phyloP scores from a whole-genome alignment of 495 filamentous ascomycete genomes.

The Pseudoneurospora amorphoporcata region DNA sequence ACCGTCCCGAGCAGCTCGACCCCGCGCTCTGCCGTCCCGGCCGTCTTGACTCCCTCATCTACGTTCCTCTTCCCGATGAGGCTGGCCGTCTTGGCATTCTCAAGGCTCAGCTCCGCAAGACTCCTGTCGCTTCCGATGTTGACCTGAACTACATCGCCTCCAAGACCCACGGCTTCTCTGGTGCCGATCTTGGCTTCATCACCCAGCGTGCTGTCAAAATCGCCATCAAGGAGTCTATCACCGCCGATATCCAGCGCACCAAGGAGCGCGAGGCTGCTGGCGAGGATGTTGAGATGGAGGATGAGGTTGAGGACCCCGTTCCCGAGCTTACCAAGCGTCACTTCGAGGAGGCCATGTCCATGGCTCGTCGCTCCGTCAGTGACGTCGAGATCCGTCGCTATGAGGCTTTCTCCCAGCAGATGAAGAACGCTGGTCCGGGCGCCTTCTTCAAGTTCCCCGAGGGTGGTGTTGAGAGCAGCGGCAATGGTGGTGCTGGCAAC shows the following conservation, averaged over 20 bases:
- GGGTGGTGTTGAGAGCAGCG: slow-evolving; percentile 49
- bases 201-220: slow-evolving; percentile 98
- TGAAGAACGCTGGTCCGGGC: slow-evolving; percentile 94
- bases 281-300: slow-evolving; percentile 67
- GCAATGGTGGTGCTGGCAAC: slow-evolving; percentile 38
- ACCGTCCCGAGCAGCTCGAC: slow-evolving; percentile 96
- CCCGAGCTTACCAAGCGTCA: slow-evolving; percentile 90
- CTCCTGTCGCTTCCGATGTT: slow-evolving; percentile 79
- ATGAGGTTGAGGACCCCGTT: slow-evolving; percentile 85
- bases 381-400: slow-evolving; percentile 97
- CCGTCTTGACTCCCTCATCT: slow-evolving; percentile 96
- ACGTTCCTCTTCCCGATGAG: slow-evolving; percentile 93
- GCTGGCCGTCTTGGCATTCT: slow-evolving; percentile 77
- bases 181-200: slow-evolving; percentile 98
- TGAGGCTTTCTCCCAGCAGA: slow-evolving; percentile 95
- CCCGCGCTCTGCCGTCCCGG: slow-evolving; percentile 95
- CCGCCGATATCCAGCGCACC: slow-evolving; percentile 71
- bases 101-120: slow-evolving; percentile 96
- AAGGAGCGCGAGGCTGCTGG: slow-evolving; percentile 85
- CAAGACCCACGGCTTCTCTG: slow-evolving; percentile 97
- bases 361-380: slow-evolving; percentile 82
- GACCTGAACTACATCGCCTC: slow-evolving; percentile 86
- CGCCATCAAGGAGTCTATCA: slow-evolving; percentile 96
- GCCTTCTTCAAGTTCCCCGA: slow-evolving; percentile 95
- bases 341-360: slow-evolving; percentile 97